Percentiles rank a stretch among this genome's conserved stretches.
These are phyloP conservation scores for Diaporthe vexans DNA, from an alignment of 2,329 filamentous ascomycete species.

Conservation along the genomic window DNA sequence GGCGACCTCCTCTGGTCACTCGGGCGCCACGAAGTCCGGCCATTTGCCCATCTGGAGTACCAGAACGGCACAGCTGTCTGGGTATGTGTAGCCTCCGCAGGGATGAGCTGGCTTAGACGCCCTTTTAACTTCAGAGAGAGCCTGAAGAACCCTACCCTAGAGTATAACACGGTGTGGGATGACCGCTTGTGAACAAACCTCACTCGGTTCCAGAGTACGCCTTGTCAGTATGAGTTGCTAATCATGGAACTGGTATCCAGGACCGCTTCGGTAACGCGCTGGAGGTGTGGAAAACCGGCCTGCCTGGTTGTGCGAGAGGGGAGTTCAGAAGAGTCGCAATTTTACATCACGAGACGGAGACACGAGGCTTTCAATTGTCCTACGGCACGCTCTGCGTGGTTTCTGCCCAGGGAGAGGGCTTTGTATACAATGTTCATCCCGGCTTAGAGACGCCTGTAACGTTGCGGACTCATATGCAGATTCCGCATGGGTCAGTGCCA, in stretches of 20 bases:
- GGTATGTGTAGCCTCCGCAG: neutral
- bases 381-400: slow-evolving; percentile 60
- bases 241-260: neutral
- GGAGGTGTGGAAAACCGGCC: slow-evolving; percentile 59
- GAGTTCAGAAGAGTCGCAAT: slow-evolving; percentile 56
- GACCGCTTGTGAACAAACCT: no score
- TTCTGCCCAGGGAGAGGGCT: slow-evolving; percentile 58
- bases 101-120: neutral
- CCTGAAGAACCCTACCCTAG: neutral
- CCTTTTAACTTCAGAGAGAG: no score
- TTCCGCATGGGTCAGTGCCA: slow-evolving; percentile 46
- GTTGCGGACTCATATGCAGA: slow-evolving; percentile 53
- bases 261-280: slow-evolving; percentile 59
- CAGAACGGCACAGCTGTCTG: slow-evolving; percentile 60
- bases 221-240: neutral
- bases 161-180: neutral
- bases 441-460: slow-evolving; percentile 45
- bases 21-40: slow-evolving; percentile 52
- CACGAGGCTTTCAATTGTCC: slow-evolving; percentile 60
- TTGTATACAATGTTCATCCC: slow-evolving; percentile 58
- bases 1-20: slow-evolving; percentile 55
- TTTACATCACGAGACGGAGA: slow-evolving; percentile 57
- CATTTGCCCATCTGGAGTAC: slow-evolving; percentile 62
- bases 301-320: slow-evolving; percentile 52
- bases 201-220: neutral